phyloP scores from a whole-genome alignment of 768 basidiomycete species.

The Gymnopilus dilepis region DNA sequence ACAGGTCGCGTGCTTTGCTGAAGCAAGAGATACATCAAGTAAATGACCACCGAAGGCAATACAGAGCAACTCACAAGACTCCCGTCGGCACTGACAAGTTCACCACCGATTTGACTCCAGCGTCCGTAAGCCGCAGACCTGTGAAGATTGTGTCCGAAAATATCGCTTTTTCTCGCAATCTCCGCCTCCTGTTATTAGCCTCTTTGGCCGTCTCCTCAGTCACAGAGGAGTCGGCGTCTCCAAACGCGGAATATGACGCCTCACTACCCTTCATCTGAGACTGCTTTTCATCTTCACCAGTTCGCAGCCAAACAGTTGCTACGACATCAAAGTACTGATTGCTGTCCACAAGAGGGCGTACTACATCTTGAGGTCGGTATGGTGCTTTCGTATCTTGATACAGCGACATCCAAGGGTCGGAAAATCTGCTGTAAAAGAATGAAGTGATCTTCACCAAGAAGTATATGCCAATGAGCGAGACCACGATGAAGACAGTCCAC shows the following conservation, averaged over 20 bases:
- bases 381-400: constrained; percentile 12
- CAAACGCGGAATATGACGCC: too few species aligned
- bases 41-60: neutral
- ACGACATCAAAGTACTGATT: constrained; percentile 23
- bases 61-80: constrained; percentile 33
- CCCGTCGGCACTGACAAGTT: constrained; percentile 35
- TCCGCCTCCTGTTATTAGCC: neutral
- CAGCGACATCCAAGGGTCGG: neutral
- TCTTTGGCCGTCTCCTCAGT: neutral
- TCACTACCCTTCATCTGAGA: neutral
- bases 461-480: neutral
- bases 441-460: neutral
- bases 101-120: constrained; percentile 29
- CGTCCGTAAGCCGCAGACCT: constrained; percentile 31
- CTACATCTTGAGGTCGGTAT: constrained; percentile 16
- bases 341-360: constrained; percentile 19
- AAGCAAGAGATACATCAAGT: neutral
- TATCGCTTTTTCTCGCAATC: constrained; percentile 19
- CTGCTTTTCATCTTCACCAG: neutral
- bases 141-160: constrained; percentile 37
- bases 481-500: neutral
- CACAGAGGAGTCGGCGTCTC: neutral
- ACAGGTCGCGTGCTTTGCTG: constrained; percentile 29
- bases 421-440: neutral
- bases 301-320: constrained; percentile 24